These are phyloP conservation scores for Pestalotiopsis sp. DNA, from an alignment of 2,329 filamentous ascomycete species.

Conservation along the genomic window DNA sequence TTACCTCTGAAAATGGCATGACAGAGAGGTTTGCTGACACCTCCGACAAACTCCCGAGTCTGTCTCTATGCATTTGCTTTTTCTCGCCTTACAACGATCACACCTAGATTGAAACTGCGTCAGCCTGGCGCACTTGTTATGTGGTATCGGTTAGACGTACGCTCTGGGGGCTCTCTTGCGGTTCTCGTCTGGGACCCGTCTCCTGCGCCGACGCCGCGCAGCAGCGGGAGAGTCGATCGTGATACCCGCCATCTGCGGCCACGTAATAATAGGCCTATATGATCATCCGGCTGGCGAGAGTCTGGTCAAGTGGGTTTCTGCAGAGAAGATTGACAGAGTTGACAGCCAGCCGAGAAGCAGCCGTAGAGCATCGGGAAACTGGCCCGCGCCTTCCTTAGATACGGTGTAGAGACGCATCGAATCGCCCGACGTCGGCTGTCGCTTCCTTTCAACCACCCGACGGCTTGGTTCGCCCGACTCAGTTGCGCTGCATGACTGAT, in stretches of 20 bases:
- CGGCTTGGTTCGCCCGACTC: background rate
- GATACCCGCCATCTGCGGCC: background rate
- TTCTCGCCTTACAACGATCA: slow-evolving; percentile 36
- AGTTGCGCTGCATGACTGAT: background rate
- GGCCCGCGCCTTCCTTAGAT: background rate
- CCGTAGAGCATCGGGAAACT: background rate
- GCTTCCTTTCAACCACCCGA: background rate
- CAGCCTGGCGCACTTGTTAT: background rate
- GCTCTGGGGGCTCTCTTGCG: slow-evolving; percentile 36
- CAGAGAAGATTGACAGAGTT: no score
- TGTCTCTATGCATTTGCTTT: slow-evolving; percentile 36
- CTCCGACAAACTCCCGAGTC: slow-evolving; percentile 29
- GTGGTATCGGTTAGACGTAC: slow-evolving; percentile 13
- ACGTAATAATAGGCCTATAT: background rate
- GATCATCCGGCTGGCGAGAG: background rate
- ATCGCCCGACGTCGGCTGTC: background rate
- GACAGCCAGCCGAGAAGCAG: background rate
- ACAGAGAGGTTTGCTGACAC: slow-evolving; percentile 26
- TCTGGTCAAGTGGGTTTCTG: no score
- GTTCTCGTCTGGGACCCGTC: slow-evolving; percentile 35
- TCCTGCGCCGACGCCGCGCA: slow-evolving; percentile 21
- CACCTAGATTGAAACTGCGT: slow-evolving; percentile 23
- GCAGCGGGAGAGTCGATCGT: slow-evolving; percentile 3
- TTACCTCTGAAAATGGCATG: slow-evolving; percentile 20
- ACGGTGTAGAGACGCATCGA: no score